phyloP scores from a whole-genome alignment of 768 basidiomycete genomes.

The Filobasidium floriforme region DNA sequence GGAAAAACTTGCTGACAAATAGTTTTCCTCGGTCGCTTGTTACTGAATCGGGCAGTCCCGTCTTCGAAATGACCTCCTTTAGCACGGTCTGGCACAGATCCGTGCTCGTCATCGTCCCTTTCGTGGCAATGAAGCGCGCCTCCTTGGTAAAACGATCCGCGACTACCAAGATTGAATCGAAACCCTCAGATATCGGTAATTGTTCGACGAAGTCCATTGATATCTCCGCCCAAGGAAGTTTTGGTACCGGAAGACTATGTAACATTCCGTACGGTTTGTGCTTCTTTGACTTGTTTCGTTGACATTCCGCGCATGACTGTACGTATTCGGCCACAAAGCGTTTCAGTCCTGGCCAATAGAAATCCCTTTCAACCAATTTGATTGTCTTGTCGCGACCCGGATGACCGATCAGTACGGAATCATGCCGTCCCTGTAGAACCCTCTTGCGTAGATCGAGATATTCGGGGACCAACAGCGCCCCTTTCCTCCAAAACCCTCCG shows the following conservation, averaged over 20 bases:
- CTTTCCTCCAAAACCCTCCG: neutral
- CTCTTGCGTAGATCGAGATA: neutral
- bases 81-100: constrained; percentile 26
- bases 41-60: constrained; percentile 33
- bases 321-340: neutral
- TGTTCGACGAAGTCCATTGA: constrained; percentile 6
- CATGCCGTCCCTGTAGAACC: neutral
- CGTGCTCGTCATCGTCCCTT: constrained; percentile 18
- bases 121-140: constrained; percentile 23
- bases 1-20: constrained; percentile 41
- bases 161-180: constrained; percentile 28
- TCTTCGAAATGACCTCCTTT: constrained; percentile 23
- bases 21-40: constrained; percentile 34
- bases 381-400: constrained; percentile 1
- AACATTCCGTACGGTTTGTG: constrained; percentile 9
- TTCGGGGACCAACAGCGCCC: neutral
- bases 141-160: constrained; percentile 29
- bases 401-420: neutral
- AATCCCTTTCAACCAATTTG: constrained; percentile 1
- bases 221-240: neutral
- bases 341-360: neutral
- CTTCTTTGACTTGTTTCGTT: constrained; percentile 29
- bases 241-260: neutral
- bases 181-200: constrained; percentile 15
- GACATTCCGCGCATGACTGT: constrained; percentile 22